phyloP scores from a whole-genome alignment of 495 filamentous ascomycete species.

The Hyaloscypha hepaticicola region DNA sequence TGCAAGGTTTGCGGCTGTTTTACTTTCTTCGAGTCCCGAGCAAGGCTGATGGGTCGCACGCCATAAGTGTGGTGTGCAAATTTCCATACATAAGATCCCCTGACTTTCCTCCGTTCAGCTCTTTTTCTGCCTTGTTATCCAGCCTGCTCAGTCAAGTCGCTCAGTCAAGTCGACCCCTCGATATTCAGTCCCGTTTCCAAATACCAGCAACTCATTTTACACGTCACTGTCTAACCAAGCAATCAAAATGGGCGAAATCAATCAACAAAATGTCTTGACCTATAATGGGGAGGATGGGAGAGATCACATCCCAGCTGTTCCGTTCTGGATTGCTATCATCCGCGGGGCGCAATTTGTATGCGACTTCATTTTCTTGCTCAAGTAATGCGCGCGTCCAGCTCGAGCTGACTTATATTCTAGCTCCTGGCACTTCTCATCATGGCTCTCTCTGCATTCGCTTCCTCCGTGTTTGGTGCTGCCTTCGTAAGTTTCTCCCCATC shows the following conservation, averaged over 20 bases:
- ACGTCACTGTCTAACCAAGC: background rate
- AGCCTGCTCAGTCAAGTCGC: too few species aligned
- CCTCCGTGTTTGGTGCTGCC: constrained; percentile 6
- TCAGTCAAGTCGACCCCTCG: background rate
- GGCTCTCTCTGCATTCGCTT: constrained; percentile 12
- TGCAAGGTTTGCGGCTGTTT: background rate
- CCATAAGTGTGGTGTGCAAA: background rate
- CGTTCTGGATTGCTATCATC: constrained; percentile 16
- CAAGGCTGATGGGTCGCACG: background rate
- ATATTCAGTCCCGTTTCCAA: background rate
- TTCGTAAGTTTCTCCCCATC: constrained; percentile 10
- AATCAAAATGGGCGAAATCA: constrained; percentile 12
- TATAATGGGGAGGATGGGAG: background rate
- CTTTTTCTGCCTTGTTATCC: background rate
- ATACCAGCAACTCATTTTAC: background rate
- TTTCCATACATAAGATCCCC: background rate
- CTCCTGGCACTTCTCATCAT: constrained; percentile 15
- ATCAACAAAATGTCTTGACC: constrained; percentile 2
- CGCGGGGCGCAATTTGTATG: constrained; percentile 19
- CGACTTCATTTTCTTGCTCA: background rate
- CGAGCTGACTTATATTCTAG: background rate
- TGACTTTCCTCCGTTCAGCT: background rate
- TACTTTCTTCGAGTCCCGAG: background rate
- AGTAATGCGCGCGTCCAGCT: background rate
- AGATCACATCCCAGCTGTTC: constrained; percentile 16